These are phyloP conservation scores for Pythium phragmitis DNA, from an alignment of 352 stramenopile genomes.

Conservation along the genomic window DNA sequence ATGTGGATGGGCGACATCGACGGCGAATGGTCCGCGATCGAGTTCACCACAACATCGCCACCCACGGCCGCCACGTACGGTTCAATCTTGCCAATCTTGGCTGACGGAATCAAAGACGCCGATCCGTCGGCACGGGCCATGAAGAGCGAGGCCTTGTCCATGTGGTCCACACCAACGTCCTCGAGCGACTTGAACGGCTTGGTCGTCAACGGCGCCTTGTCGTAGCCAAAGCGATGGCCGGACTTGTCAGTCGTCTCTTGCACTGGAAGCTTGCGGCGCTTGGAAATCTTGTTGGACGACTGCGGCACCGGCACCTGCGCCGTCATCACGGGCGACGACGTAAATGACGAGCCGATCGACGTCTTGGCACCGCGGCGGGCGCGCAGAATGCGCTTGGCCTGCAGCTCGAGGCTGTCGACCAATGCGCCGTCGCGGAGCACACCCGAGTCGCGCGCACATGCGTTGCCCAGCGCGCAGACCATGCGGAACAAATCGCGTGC, in stretches of 20 bases:
- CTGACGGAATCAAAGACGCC: slow-evolving; percentile 20
- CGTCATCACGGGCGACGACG: slow-evolving; percentile 19
- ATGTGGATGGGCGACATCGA: slow-evolving; percentile 15
- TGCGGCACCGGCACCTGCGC: neutral
- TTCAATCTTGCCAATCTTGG: slow-evolving; percentile 29
- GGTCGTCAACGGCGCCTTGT: slow-evolving; percentile 21
- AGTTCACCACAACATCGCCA: slow-evolving; percentile 19
- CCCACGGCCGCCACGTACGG: slow-evolving; percentile 6
- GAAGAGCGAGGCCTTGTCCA: slow-evolving; percentile 25
- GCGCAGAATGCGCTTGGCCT: slow-evolving; percentile 53
- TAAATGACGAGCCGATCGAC: slow-evolving; percentile 21
- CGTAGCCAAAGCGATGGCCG: slow-evolving; percentile 18
- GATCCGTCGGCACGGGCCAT: slow-evolving; percentile 26
- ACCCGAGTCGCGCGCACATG: slow-evolving; percentile 56
- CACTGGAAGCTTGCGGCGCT: slow-evolving; percentile 25
- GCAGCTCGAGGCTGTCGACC: slow-evolving; percentile 59
- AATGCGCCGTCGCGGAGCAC: slow-evolving; percentile 68
- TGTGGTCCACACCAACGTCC: neutral
- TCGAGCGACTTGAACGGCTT: slow-evolving; percentile 20
- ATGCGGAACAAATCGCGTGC: slow-evolving; percentile 31
- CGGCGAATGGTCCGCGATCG: neutral
- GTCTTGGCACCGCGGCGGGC: slow-evolving; percentile 20
- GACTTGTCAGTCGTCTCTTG: slow-evolving; percentile 18
- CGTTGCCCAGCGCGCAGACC: slow-evolving; percentile 55
- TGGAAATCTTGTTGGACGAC: slow-evolving; percentile 18